Percentiles rank a stretch among this genome's conserved stretches.
These are phyloP conservation scores for Conticribra weissflogii DNA, from an alignment of 108 stramenopile species.

Conservation along the genomic window DNA sequence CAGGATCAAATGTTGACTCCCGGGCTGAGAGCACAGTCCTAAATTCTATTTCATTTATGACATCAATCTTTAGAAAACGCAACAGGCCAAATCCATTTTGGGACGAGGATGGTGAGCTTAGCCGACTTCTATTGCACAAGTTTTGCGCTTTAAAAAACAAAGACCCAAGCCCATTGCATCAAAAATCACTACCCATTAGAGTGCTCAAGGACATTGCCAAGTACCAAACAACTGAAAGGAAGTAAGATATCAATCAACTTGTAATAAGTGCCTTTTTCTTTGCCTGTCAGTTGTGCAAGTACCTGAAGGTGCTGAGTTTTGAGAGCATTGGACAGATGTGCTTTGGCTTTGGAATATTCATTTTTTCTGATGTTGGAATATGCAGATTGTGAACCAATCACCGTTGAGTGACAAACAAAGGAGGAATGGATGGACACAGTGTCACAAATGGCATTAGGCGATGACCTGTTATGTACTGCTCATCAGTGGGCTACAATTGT, in stretches of 20 bases:
- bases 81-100: too few relatives aligned
- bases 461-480: not conserved
- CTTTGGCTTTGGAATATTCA: not conserved
- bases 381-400: not conserved
- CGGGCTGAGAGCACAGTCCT: too few relatives aligned
- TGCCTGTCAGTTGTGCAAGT: slow-evolving; percentile 1
- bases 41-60: too few relatives aligned
- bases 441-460: not conserved
- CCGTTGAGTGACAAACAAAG: not conserved
- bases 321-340: not conserved
- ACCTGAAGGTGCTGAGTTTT: not conserved
- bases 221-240: too few relatives aligned
- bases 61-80: too few relatives aligned
- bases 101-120: too few relatives aligned
- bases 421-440: not conserved
- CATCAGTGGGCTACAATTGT: not conserved
- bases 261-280: slow-evolving; percentile 6
- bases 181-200: too few relatives aligned
- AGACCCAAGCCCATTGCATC: too few relatives aligned
- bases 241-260: not conserved
- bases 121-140: too few relatives aligned
- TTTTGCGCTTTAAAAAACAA: too few relatives aligned
- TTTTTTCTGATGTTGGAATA: not conserved
- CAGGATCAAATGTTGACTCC: too few relatives aligned
- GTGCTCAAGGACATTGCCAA: too few relatives aligned